These are phyloP conservation scores for Colletotrichum sp. DNA, from an alignment of 2,329 filamentous ascomycete species.

Conservation along the genomic window DNA sequence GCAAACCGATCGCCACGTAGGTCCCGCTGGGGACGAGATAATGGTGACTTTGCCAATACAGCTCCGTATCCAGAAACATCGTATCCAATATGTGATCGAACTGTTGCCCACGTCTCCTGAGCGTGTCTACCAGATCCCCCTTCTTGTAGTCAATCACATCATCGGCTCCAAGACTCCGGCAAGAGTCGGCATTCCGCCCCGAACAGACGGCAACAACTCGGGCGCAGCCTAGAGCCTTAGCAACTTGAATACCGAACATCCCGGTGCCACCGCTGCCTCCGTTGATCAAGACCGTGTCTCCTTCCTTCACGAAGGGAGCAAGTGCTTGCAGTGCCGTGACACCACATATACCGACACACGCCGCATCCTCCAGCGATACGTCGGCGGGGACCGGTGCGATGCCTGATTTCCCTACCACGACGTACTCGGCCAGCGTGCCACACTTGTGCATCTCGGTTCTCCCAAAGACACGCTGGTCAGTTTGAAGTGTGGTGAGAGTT, in stretches of 20 bases:
- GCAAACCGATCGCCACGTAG: conserved; percentile 56
- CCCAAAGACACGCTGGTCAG: conserved; percentile 50
- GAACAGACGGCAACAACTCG: conserved; percentile 39
- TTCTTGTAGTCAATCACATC: conserved; percentile 39
- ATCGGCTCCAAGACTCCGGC: conserved; percentile 38
- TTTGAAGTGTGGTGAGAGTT: conserved; percentile 28
- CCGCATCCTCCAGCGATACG: conserved; percentile 24
- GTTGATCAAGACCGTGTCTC: conserved; percentile 53
- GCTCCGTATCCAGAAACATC: conserved; percentile 39
- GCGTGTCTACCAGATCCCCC: conserved; percentile 9
- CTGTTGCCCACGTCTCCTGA: conserved; percentile 15
- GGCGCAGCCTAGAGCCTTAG: conserved; percentile 31
- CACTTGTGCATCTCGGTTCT: conserved; percentile 28
- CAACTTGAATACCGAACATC: conserved; percentile 41
- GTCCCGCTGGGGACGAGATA: conserved; percentile 53
- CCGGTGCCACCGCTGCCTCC: conserved; percentile 40
- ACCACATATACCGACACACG: conserved; percentile 25
- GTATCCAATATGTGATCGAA: conserved; percentile 31
- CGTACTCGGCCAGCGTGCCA: conserved; percentile 50
- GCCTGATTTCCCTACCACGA: conserved; percentile 33
- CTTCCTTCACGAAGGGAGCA: conserved; percentile 36
- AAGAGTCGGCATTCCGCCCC: conserved; percentile 34
- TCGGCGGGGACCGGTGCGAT: conserved; percentile 44
- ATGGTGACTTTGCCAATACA: conserved; percentile 55
- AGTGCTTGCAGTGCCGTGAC: conserved; percentile 27